These are phyloP conservation scores for Basidiobolus meristosporus DNA, from an alignment of 371 early-diverging fungal genomes.

Conservation along the genomic window DNA sequence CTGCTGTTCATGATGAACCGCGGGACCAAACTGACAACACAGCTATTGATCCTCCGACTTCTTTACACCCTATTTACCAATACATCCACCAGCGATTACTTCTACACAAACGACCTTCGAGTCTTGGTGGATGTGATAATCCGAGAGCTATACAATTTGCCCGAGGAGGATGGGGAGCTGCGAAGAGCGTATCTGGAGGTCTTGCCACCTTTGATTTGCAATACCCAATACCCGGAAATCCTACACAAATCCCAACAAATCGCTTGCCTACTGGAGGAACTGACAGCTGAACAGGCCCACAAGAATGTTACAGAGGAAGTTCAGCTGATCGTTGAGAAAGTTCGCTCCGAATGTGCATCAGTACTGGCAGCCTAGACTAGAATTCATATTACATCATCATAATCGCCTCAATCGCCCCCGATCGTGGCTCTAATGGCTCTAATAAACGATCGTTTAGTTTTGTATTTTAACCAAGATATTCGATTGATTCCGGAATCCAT, in stretches of 20 bases:
- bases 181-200: slow-evolving; percentile 58
- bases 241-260: slow-evolving; percentile 4
- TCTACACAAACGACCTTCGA: slow-evolving; percentile 75
- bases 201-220: slow-evolving; percentile 44
- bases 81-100: slow-evolving; percentile 32
- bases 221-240: slow-evolving; percentile 17
- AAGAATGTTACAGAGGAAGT: no score
- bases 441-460: no score
- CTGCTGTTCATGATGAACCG: slow-evolving; percentile 73
- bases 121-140: slow-evolving; percentile 68
- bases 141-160: slow-evolving; percentile 51
- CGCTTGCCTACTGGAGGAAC: slow-evolving; percentile 2
- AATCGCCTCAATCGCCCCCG: no score
- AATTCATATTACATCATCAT: no score
- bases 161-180: slow-evolving; percentile 49
- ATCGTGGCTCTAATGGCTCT: no score
- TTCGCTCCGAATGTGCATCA: no score
- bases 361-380: no score
- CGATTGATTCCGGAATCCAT: no score
- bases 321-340: no score
- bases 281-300: neutral
- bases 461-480: no score
- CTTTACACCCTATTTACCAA: slow-evolving; percentile 40
- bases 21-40: slow-evolving; percentile 45
- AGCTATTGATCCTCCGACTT: slow-evolving; percentile 47